phyloP scores from a whole-genome alignment of 2,329 filamentous ascomycete species.

The Hymenoscyphus linearis region DNA sequence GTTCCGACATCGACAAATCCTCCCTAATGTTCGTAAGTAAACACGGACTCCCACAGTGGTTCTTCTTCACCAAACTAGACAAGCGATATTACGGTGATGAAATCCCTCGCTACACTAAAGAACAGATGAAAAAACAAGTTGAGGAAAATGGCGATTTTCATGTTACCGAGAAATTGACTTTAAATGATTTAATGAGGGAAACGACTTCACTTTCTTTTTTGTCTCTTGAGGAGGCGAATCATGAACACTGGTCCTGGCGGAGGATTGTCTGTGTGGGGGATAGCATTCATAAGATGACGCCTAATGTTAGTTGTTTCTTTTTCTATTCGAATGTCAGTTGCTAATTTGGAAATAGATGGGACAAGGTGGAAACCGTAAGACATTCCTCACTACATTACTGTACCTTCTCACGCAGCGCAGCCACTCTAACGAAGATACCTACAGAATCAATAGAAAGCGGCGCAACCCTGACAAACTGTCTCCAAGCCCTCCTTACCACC shows the following conservation, averaged over 20 bases:
- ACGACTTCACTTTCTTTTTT: conserved; percentile 11
- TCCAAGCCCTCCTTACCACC: conserved; percentile 14
- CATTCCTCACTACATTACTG: background rate
- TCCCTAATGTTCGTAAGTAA: conserved; percentile 18
- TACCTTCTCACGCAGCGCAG: background rate
- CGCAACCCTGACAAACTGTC: conserved; percentile 32
- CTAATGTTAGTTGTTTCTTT: conserved; percentile 24
- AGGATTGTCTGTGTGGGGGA: conserved; percentile 25
- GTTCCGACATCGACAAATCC: conserved; percentile 14
- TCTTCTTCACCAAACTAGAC: conserved; percentile 21
- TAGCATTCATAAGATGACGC: conserved; percentile 29
- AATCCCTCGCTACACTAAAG: conserved; percentile 20
- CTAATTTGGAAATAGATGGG: conserved; percentile 20
- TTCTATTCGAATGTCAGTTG: background rate
- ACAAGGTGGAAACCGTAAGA: conserved; percentile 35
- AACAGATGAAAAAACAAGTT: conserved; percentile 11
- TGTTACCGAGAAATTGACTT: conserved; percentile 13
- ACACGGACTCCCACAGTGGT: conserved; percentile 17
- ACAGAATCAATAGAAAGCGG: conserved; percentile 35
- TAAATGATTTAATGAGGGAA: conserved; percentile 13
- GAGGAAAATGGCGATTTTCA: conserved; percentile 13
- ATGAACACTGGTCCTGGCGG: conserved; percentile 22
- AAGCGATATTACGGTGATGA: conserved; percentile 9
- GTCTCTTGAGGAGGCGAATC: conserved; percentile 18
- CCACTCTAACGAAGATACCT: background rate